phyloP scores from a whole-genome alignment of 768 basidiomycete genomes.

The Dentipellis fragilis region DNA sequence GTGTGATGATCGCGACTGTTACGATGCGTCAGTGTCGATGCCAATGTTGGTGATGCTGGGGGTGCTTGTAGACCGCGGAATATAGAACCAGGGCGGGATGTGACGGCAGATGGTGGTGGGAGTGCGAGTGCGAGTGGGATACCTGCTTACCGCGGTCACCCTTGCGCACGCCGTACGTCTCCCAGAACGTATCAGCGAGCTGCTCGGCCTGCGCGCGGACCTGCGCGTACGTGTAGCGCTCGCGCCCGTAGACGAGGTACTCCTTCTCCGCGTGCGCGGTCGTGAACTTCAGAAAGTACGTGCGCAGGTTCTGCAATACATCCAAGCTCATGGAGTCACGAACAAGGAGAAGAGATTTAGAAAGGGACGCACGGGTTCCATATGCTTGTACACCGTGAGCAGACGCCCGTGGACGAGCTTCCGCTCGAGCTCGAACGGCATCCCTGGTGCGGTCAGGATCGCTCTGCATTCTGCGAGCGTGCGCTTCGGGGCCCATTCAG shows the following conservation, averaged over 20 bases:
- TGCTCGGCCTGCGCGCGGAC: not conserved
- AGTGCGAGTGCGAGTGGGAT: not conserved
- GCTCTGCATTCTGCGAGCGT: not conserved
- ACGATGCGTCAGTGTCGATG: not conserved
- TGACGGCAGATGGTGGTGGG: not conserved
- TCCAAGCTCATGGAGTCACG: not conserved
- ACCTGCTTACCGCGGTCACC: not conserved
- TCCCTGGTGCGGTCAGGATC: not conserved
- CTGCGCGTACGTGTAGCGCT: constrained; percentile 1
- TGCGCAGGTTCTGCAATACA: not conserved
- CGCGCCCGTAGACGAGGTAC: not conserved
- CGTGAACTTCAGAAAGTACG: not conserved
- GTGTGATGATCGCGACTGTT: not conserved
- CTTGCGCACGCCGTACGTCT: not conserved
- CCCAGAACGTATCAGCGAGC: not conserved
- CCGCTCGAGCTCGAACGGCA: not conserved
- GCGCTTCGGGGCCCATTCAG: not conserved
- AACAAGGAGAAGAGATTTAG: not conserved
- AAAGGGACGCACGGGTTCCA: constrained; percentile 2
- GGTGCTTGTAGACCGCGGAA: too few relatives aligned
- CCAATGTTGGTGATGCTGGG: too few relatives aligned
- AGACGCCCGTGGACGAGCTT: not conserved
- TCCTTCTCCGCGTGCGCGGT: constrained; percentile 17
- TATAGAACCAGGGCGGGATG: too few relatives aligned
- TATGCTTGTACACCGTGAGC: not conserved